Evolutionary conservation across 2,329 filamentous ascomycete species (phyloP), one percentile per base, ranked within the genome.

Genomic region (Aspergillus terreus): DNA sequence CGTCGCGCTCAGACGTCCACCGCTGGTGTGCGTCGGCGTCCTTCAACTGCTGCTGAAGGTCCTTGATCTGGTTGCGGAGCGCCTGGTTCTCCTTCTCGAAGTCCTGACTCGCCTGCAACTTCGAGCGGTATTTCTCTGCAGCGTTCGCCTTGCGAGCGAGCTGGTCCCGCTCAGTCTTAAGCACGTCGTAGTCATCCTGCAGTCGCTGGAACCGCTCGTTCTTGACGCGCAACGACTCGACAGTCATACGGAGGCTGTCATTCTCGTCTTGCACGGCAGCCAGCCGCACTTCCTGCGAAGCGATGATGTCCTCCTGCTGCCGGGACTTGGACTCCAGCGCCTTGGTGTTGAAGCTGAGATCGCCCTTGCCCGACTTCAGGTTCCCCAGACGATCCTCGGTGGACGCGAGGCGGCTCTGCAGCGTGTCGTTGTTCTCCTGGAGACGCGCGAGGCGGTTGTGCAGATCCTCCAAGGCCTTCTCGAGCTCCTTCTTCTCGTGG

Each of bases 251-350:
- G 25, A 77, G 59, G 25, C 70, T 69, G 54, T 75, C 72, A 6
- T 74, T 69, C 52, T 76, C 72, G 50, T 74, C 67, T 52, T 76
- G 71, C 27, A 71, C 61, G 30, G 79, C 75, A 51, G 87, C 81
- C 10, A 86, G 71, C 59, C 88, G 81, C 17, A 80, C 78, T 66
- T 92, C 88, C 59, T 90, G 82, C 21, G 77, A 80, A 36, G 84
- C 83, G 63, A 92, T 91, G 46, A 90, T 76, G 52, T 86, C 79
- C 66, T 89, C 85, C 61, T 87, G 84, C 60, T 90, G 72, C 32
- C 70, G 67, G 4, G 71, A 85, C 76, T 59, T 87, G 72, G 53
- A 77, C 70, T 69, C 71, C 33, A 74, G 53, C 1, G 68, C 69
- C 57, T 69, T 73, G 47, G 65, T 67, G 55, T 69, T 71, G 73